Percentiles rank a stretch among this genome's conserved stretches.
Conservation (phyloP, 805 yeast species). For the Cephaloascus fragrans region DNA sequence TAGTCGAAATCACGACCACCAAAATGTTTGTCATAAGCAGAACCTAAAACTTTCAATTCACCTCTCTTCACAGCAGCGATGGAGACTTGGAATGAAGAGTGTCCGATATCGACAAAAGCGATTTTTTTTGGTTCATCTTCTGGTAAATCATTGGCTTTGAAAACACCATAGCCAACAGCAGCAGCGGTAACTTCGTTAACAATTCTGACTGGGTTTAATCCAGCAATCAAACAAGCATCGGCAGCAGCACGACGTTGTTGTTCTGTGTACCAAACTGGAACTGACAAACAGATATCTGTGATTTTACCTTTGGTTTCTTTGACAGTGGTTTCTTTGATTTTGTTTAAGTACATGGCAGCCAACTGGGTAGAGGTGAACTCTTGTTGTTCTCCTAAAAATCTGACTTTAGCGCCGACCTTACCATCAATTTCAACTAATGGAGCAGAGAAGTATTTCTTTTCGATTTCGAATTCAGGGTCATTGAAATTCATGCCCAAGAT, state of each 20-base stretch:
- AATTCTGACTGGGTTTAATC: slow-evolving; percentile 95
- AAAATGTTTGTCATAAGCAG: slow-evolving; percentile 90
- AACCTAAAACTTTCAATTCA: slow-evolving; percentile 85
- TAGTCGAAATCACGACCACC: slow-evolving; percentile 97
- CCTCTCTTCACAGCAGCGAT: slow-evolving; percentile 92
- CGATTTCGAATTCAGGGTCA: slow-evolving; percentile 72
- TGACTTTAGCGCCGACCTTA: slow-evolving; percentile 76
- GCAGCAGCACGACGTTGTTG: slow-evolving; percentile 92
- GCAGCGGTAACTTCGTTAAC: slow-evolving; percentile 98
- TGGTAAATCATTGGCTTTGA: slow-evolving; percentile 87
- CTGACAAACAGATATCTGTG: slow-evolving; percentile 85
- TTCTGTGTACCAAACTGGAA: slow-evolving; percentile 96
- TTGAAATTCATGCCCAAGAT: slow-evolving; percentile 66
- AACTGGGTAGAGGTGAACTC: slow-evolving; percentile 84
- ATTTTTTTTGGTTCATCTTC: slow-evolving; percentile 86
- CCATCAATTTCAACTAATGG: slow-evolving; percentile 69
- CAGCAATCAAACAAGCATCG: slow-evolving; percentile 94
- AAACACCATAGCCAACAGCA: slow-evolving; percentile 98
- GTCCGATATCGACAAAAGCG: slow-evolving; percentile 95
- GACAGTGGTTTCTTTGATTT: slow-evolving; percentile 70
- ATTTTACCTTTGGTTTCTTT: slow-evolving; percentile 78
- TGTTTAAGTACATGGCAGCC: slow-evolving; percentile 90
- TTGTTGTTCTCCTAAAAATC: slow-evolving; percentile 67
- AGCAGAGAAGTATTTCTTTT: slow-evolving; percentile 65
- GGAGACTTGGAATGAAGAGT: slow-evolving; percentile 86